Base-by-base conservation (phyloP, 805 yeast species). In the Spathaspora passalidarum region DNA sequence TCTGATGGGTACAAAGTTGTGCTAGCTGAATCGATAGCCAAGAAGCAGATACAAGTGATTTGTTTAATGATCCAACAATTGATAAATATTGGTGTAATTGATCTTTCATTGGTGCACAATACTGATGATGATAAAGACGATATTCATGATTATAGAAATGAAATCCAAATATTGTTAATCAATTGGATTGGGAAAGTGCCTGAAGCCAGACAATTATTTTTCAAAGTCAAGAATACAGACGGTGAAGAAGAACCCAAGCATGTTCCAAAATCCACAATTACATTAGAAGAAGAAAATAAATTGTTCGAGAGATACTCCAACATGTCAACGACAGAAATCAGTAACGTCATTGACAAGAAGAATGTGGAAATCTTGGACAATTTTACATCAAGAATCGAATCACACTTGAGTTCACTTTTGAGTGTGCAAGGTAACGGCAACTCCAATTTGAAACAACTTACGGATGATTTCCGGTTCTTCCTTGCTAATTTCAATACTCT, bases 141-240 rank as follows among this genome's bases (percentile, higher is more conserved):
- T 21, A 62, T 64, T 26, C 69, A 76, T 11, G 86, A 82, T 50
- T 82, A 80, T 56, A 66, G 73, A 7, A 72, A 79, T 45, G 88
- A 82, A 52, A 58, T 85, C 18, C 85, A 82, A 53, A 73, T 80
- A 7, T 64, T 85, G 29, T 62, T 85, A 41, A 72, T 85, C 50
- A 78, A 76, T 45, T 84, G 88, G 88, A 77, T 84, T 29, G 83
- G 85, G 4, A 67, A 60, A 47, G 45, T 81, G 0, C 82, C 85
- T 0, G 87, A 81, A 43, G 89, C 90, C 0, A 71, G 82, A 49
- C 76, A 73, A 37, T 55, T 85, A 4, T 84, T 78, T 52, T 80
- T 80, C 53, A 53, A 54, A 46, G 46, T 55, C 7, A 60, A 63
- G 44, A 58, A 50, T 35, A 18, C 34, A 2, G 16, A 11, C 9